These are phyloP conservation scores for Trichosanthes truncata DNA, from an alignment of 306 rosid species.

Conservation along the genomic window DNA sequence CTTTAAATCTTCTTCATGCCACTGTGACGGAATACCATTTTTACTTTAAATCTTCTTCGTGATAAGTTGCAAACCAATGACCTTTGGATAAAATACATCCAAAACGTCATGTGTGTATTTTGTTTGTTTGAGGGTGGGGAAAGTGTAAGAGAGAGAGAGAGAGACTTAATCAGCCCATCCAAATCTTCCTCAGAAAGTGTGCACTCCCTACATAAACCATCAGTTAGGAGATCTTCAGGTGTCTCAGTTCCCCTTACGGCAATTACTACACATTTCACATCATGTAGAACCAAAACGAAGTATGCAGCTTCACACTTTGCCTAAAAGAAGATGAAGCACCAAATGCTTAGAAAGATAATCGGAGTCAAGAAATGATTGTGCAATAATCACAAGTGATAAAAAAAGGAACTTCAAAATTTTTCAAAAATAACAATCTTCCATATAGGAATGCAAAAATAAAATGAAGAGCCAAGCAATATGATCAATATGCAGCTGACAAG, in stretches of 20 bases:
- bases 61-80: not conserved
- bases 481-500: not conserved
- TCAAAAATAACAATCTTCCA: not conserved
- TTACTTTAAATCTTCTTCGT: not conserved
- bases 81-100: not conserved
- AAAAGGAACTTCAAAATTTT: not conserved
- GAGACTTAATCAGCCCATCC: conserved; percentile 73
- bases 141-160: conserved; percentile 22
- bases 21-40: no score
- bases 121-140: not conserved
- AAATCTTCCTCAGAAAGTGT: conserved; percentile 58
- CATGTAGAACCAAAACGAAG: conserved; percentile 79
- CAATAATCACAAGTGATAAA: not conserved
- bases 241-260: conserved; percentile 95
- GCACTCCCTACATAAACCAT: conserved; percentile 76
- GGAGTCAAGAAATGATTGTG: not conserved
- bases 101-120: not conserved
- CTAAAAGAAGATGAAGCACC: conserved; percentile 27
- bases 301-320: conserved; percentile 80
- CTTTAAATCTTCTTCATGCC: not conserved
- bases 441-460: not conserved
- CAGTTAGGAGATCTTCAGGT: conserved; percentile 88
- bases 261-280: conserved; percentile 52
- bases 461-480: not conserved
- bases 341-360: not conserved